Conservation (phyloP, 1,139 yeast species). For the Geotrichum armillariae region DNA sequence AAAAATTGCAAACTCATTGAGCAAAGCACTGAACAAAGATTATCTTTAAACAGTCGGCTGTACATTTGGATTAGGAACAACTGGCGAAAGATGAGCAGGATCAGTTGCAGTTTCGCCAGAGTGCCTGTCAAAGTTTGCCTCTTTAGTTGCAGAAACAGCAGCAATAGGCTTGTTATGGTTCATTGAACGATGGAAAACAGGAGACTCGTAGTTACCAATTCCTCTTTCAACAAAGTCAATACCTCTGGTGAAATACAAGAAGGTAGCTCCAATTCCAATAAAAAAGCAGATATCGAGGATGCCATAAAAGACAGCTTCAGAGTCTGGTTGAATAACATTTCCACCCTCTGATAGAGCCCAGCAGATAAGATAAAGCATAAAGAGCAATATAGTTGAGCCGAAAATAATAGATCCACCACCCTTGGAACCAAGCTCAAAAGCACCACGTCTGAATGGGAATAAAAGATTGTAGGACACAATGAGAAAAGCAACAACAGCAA, state of each 20-base stretch:
- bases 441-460: conserved; percentile 27
- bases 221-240: conserved; percentile 29
- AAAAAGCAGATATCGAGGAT: conserved; percentile 50
- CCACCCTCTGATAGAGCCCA: conserved; percentile 74
- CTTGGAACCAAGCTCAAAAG: conserved; percentile 17
- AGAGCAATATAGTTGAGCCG: conserved; percentile 34
- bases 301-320: conserved; percentile 69
- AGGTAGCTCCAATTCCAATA: conserved; percentile 41
- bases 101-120: conserved; percentile 13
- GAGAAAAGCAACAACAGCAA: conserved; percentile 38
- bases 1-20: too few relatives aligned
- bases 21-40: too few relatives aligned
- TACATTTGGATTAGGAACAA: neutral
- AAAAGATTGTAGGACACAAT: conserved; percentile 29
- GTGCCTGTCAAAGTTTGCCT: conserved; percentile 2
- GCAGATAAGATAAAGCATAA: conserved; percentile 53
- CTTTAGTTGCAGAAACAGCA: neutral
- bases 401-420: conserved; percentile 22
- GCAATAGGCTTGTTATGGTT: neutral
- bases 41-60: neutral
- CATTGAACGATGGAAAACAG: conserved; percentile 26
- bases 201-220: conserved; percentile 23
- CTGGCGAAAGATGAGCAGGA: neutral
- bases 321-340: conserved; percentile 61
- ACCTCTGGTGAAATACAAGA: conserved; percentile 26